These are phyloP conservation scores for Solanum pennellii DNA, from an alignment of 257 asterid species.

Conservation along the genomic window DNA sequence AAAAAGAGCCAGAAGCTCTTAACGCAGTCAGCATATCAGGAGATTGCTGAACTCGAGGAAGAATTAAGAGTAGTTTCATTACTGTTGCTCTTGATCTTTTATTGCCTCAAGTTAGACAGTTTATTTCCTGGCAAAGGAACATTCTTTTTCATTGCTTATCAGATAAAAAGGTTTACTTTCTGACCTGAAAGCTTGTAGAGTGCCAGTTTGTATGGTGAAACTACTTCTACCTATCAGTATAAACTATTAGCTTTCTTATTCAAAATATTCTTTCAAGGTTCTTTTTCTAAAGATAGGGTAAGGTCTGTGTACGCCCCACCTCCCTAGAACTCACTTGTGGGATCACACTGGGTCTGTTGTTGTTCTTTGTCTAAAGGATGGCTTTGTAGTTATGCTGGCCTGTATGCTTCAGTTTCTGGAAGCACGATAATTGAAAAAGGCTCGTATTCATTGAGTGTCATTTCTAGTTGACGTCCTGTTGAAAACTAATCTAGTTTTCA, in stretches of 20 bases:
- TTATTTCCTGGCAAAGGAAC: background rate
- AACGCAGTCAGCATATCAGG: slow-evolving; percentile 60
- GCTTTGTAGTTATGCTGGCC: background rate
- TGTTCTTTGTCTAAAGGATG: background rate
- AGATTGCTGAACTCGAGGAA: slow-evolving; percentile 79
- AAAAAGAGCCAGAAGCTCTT: slow-evolving; percentile 53
- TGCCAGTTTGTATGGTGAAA: background rate
- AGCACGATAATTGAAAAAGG: background rate
- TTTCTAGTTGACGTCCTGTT: background rate
- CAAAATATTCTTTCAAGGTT: background rate
- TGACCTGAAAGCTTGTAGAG: background rate
- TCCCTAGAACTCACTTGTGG: background rate
- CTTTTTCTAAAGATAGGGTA: background rate
- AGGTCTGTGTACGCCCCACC: background rate
- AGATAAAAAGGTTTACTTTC: background rate
- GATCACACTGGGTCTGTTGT: background rate
- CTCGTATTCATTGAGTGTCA: background rate
- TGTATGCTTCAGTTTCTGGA: background rate
- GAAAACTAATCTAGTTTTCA: background rate
- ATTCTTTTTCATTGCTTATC: background rate
- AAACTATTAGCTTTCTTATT: background rate
- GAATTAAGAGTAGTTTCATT: slow-evolving; percentile 55
- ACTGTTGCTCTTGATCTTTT: slow-evolving; percentile 5
- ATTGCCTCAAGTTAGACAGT: background rate
- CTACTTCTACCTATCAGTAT: background rate